These are phyloP conservation scores for Cunninghamia lanceolata DNA, from an alignment of 75 land plant species.

Conservation along the genomic window DNA sequence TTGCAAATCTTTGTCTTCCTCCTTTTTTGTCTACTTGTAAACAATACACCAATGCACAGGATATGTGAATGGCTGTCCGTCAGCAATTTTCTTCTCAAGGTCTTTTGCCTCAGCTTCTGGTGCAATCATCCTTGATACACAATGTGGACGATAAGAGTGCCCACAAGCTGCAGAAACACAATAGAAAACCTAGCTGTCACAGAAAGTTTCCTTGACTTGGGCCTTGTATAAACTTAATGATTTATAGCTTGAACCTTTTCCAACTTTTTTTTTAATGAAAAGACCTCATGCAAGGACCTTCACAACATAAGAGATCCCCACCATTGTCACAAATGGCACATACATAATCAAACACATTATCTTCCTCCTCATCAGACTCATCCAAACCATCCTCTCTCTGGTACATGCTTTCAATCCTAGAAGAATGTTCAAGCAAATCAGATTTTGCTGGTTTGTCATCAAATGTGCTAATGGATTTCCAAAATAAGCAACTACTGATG, in stretches of 20 bases:
- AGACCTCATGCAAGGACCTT: too few relatives aligned
- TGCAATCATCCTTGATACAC: too few relatives aligned
- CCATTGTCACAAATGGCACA: slow-evolving; percentile 77
- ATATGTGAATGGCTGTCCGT: slow-evolving; percentile 64
- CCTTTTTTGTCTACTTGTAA: slow-evolving; percentile 59
- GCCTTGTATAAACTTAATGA: slow-evolving; percentile 56
- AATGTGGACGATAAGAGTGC: slow-evolving; percentile 81
- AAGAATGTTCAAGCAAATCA: too few relatives aligned
- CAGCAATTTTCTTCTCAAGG: slow-evolving; percentile 41
- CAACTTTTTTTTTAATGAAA: slow-evolving; percentile 80
- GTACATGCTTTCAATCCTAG: too few relatives aligned
- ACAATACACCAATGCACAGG: slow-evolving; percentile 68
- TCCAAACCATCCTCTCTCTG: too few relatives aligned
- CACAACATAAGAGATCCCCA: too few relatives aligned
- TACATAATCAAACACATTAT: slow-evolving; percentile 51
- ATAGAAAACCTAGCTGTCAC: slow-evolving; percentile 55
- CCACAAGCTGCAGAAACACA: slow-evolving; percentile 88
- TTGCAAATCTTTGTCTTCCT: slow-evolving; percentile 44
- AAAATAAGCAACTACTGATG: too few relatives aligned
- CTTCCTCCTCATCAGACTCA: too few relatives aligned
- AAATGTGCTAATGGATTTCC: too few relatives aligned
- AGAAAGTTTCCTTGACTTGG: slow-evolving; percentile 43
- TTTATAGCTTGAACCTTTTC: slow-evolving; percentile 41
- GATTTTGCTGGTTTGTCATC: slow-evolving; percentile 31
- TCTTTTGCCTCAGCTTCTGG: too few relatives aligned